Percentiles rank a stretch among this genome's conserved stretches.
Conservation (phyloP, 768 basidiomycete genomes). For the Boletus bicolor region DNA sequence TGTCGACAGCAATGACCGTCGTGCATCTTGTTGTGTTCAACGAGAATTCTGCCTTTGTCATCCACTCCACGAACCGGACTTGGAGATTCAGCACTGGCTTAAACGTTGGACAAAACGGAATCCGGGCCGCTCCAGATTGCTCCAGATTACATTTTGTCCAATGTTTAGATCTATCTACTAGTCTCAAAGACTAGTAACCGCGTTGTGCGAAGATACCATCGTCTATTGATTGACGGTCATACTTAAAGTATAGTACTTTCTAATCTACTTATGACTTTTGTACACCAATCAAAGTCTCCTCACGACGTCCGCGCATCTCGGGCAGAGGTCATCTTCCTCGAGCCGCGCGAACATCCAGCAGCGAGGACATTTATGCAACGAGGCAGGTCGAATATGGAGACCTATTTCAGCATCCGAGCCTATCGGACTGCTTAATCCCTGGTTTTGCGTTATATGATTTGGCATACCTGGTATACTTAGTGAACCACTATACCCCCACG, state of each 20-base stretch:
- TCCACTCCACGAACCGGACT: too few relatives aligned
- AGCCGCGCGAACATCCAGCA: constrained; percentile 80
- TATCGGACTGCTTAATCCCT: not conserved
- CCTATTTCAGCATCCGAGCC: constrained; percentile 29
- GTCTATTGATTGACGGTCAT: not conserved
- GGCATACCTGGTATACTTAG: constrained; percentile 46
- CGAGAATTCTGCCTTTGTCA: too few relatives aligned
- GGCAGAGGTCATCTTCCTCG: constrained; percentile 54
- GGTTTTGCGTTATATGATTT: not conserved
- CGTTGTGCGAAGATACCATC: not conserved
- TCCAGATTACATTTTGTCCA: too few relatives aligned
- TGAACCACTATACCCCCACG: constrained; percentile 50
- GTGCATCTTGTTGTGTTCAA: too few relatives aligned
- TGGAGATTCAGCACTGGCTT: too few relatives aligned
- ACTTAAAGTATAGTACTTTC: not conserved
- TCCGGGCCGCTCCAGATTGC: too few relatives aligned
- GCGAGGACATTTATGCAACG: constrained; percentile 73
- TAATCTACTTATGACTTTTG: not conserved
- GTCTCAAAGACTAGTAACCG: too few relatives aligned
- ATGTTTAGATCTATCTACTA: too few relatives aligned
- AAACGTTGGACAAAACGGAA: too few relatives aligned
- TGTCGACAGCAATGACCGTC: too few relatives aligned
- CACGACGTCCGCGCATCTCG: constrained; percentile 48
- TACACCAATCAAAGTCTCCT: constrained; percentile 4
- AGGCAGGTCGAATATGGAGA: constrained; percentile 62